phyloP scores from a whole-genome alignment of 768 basidiomycete genomes.

The Trametes cingulata region DNA sequence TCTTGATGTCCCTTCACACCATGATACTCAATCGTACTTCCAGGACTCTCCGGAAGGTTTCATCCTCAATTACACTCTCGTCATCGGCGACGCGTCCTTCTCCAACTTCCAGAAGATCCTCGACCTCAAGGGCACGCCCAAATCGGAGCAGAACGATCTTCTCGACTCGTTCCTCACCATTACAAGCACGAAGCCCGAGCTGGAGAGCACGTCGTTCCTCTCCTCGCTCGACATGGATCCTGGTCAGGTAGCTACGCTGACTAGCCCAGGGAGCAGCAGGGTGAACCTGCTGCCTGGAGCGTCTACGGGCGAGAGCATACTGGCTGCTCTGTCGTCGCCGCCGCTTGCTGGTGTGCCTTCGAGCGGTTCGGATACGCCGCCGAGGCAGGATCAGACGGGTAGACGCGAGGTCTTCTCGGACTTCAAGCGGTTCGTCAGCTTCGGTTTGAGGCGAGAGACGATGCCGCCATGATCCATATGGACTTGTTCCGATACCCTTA shows the following conservation, averaged over 20 bases:
- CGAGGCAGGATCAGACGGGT: conserved; percentile 45
- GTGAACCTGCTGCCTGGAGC: conserved; percentile 47
- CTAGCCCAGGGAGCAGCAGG: conserved; percentile 67
- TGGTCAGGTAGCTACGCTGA: conserved; percentile 50
- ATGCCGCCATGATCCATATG: conserved; percentile 17
- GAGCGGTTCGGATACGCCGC: conserved; percentile 53
- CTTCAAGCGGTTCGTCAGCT: conserved; percentile 84
- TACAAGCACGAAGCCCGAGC: conserved; percentile 88
- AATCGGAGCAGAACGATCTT: conserved; percentile 82
- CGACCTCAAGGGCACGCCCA: conserved; percentile 91
- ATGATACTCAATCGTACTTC: neutral
- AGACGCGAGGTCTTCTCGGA: conserved; percentile 87
- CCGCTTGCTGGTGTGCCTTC: conserved; percentile 59
- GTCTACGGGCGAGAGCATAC: conserved; percentile 53
- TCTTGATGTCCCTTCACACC: neutral
- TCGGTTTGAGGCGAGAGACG: conserved; percentile 77
- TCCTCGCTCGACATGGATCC: conserved; percentile 97
- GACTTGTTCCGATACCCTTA: neutral
- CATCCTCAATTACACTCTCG: conserved; percentile 91
- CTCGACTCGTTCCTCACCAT: conserved; percentile 90
- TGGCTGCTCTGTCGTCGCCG: conserved; percentile 60
- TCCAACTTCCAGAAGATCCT: conserved; percentile 99
- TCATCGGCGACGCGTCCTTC: conserved; percentile 93
- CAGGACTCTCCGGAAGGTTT: conserved; percentile 93
- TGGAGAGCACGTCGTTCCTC: conserved; percentile 90